A percentile compares a stretch with the other conserved stretches of the same genome.
phyloP scores from a whole-genome alignment of 768 basidiomycete genomes.

The Gloeopeniophorella convolvens region DNA sequence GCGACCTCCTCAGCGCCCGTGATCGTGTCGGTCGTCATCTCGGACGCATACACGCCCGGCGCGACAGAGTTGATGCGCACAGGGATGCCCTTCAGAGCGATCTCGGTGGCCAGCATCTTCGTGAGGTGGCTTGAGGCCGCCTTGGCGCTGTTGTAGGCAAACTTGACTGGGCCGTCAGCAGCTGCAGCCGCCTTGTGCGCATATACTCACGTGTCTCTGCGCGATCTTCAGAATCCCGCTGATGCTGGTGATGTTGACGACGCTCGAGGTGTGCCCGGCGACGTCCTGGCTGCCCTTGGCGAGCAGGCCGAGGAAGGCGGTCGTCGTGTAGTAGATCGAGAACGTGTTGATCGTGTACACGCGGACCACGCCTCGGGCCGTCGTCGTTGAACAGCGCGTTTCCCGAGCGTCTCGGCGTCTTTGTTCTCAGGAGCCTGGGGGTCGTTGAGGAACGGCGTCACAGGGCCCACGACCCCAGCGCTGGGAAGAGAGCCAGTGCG shows the following conservation, averaged over 20 bases:
- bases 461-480: constrained; percentile 69
- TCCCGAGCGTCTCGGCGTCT: constrained; percentile 58
- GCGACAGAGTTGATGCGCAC: constrained; percentile 69
- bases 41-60: constrained; percentile 70
- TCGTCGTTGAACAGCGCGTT: constrained; percentile 66
- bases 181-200: neutral
- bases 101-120: constrained; percentile 68
- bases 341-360: constrained; percentile 64
- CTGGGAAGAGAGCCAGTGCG: constrained; percentile 36
- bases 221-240: constrained; percentile 65
- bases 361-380: constrained; percentile 55
- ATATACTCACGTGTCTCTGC: constrained; percentile 63
- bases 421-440: constrained; percentile 51
- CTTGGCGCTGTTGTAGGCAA: constrained; percentile 77
- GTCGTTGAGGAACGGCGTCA: constrained; percentile 50
- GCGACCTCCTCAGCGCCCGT: constrained; percentile 41
- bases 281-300: constrained; percentile 62
- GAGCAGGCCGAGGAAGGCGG: constrained; percentile 69
- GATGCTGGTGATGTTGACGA: constrained; percentile 75
- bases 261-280: constrained; percentile 51
- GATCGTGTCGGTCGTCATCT: constrained; percentile 60
- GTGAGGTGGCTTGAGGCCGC: constrained; percentile 75
- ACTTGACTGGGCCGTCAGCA: constrained; percentile 37
- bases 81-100: constrained; percentile 58
- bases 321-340: constrained; percentile 72